Evolutionary conservation across 2,329 filamentous ascomycete genomes (phyloP).

Genomic region (Botrytis galanthina): DNA sequence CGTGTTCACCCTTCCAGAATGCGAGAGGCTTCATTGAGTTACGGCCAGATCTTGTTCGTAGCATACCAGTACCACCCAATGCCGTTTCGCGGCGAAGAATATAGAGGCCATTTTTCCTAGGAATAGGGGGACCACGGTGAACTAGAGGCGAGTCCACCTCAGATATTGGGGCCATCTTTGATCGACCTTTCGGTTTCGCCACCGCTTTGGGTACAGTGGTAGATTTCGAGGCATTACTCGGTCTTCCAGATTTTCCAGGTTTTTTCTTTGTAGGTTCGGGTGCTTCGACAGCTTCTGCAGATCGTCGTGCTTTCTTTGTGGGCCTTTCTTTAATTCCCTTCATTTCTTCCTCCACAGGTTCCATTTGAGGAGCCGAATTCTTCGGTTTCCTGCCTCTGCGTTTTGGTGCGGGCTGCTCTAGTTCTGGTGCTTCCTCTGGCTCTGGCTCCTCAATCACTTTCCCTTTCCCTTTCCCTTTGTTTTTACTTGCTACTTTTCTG

Average conservation of each 20-base stretch:
- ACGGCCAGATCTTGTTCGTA: conserved; percentile 70
- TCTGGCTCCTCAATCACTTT: conserved; percentile 17
- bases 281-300: conserved; percentile 21
- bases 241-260: not conserved
- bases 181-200: conserved; percentile 24
- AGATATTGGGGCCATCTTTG: conserved; percentile 28
- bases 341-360: conserved; percentile 24
- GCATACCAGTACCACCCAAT: conserved; percentile 35
- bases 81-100: conserved; percentile 51
- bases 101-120: conserved; percentile 48
- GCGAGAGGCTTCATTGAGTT: conserved; percentile 75
- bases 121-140: conserved; percentile 39
- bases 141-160: conserved; percentile 34
- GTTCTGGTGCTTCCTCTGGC: conserved; percentile 9
- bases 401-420: not conserved
- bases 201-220: conserved; percentile 26
- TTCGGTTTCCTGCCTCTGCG: conserved; percentile 19
- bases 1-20: conserved; percentile 82
- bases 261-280: conserved; percentile 11
- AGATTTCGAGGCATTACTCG: conserved; percentile 8
- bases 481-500: conserved; percentile 9
- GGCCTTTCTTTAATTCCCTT: conserved; percentile 22
- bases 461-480: conserved; percentile 23
- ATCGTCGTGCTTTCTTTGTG: conserved; percentile 27
- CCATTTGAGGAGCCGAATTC: not conserved